Evolutionary conservation across 164 flowering plant genomes (phyloP).

Genomic region (Euptelea pleiosperma): DNA sequence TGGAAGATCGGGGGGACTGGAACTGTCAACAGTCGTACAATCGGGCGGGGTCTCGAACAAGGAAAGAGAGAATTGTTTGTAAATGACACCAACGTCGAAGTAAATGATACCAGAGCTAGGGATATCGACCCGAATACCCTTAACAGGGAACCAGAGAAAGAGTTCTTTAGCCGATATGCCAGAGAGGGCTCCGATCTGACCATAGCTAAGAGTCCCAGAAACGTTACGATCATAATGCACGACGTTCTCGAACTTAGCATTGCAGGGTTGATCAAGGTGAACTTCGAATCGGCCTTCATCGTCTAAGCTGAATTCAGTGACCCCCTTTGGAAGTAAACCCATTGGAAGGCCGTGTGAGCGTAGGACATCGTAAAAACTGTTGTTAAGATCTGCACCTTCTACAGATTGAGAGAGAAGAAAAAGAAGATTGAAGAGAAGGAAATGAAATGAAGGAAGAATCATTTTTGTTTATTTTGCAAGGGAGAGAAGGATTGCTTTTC

Average conservation of each 20-base stretch:
- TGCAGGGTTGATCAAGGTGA: slow-evolving; percentile 35
- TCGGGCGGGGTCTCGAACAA: slow-evolving; percentile 43
- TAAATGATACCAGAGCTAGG: slow-evolving; percentile 48
- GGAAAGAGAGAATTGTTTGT: slow-evolving; percentile 41
- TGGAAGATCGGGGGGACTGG: slow-evolving; percentile 7
- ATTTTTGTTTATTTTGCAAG: no score
- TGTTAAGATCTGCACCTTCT: neutral
- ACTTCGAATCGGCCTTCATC: slow-evolving; percentile 37
- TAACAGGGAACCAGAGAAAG: slow-evolving; percentile 49
- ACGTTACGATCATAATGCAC: slow-evolving; percentile 40
- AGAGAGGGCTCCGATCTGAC: slow-evolving; percentile 36
- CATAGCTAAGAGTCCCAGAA: slow-evolving; percentile 35
- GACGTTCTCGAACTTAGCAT: slow-evolving; percentile 38
- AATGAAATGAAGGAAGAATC: slow-evolving; percentile 5
- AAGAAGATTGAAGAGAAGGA: neutral
- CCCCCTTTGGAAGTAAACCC: slow-evolving; percentile 44
- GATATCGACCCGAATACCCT: slow-evolving; percentile 41
- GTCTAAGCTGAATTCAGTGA: slow-evolving; percentile 26
- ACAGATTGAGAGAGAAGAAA: neutral
- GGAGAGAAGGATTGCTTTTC: no score
- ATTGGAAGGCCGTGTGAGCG: slow-evolving; percentile 32
- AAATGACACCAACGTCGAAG: slow-evolving; percentile 45
- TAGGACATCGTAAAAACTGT: slow-evolving; percentile 33
- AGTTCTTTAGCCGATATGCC: slow-evolving; percentile 46
- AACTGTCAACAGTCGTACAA: slow-evolving; percentile 23